These are phyloP conservation scores for Sphaerostilbella broomeana DNA, from an alignment of 2,329 filamentous ascomycete genomes.

Conservation along the genomic window DNA sequence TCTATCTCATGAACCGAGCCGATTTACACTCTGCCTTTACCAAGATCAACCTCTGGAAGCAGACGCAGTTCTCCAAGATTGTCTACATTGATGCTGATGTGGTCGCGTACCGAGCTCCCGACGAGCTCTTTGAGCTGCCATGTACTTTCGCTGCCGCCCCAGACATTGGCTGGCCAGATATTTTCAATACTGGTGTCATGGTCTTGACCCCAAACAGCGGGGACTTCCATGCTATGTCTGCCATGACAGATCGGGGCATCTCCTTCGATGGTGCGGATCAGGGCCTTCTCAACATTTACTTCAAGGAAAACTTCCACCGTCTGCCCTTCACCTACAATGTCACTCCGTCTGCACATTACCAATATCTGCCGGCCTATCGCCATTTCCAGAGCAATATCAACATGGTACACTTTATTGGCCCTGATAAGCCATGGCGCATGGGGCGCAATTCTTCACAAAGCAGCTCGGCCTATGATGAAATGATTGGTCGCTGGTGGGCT, in stretches of 20 bases:
- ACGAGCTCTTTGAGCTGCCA: slow-evolving; percentile 74
- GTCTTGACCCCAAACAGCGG: slow-evolving; percentile 78
- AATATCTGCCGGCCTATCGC: slow-evolving; percentile 90
- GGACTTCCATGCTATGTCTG: slow-evolving; percentile 78
- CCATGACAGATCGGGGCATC: slow-evolving; percentile 77
- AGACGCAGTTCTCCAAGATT: slow-evolving; percentile 82
- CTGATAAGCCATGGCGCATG: slow-evolving; percentile 80
- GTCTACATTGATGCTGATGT: slow-evolving; percentile 94
- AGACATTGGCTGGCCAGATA: slow-evolving; percentile 95
- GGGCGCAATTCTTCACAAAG: slow-evolving; percentile 51
- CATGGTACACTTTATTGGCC: slow-evolving; percentile 90
- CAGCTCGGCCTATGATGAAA: slow-evolving; percentile 67
- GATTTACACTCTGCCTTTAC: slow-evolving; percentile 92
- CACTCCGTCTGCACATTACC: slow-evolving; percentile 92
- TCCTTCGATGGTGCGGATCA: slow-evolving; percentile 98
- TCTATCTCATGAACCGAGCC: slow-evolving; percentile 83
- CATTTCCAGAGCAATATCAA: slow-evolving; percentile 88
- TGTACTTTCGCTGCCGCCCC: slow-evolving; percentile 66
- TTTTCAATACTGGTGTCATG: slow-evolving; percentile 98
- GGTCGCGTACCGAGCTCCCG: slow-evolving; percentile 81
- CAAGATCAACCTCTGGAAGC: slow-evolving; percentile 91
- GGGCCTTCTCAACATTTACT: slow-evolving; percentile 92
- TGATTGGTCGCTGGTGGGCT: slow-evolving; percentile 86
- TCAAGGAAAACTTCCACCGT: slow-evolving; percentile 73
- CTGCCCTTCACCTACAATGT: slow-evolving; percentile 96